Percentiles rank a stretch among this genome's conserved stretches.
These are phyloP conservation scores for Penicillium lividum DNA, from an alignment of 495 filamentous ascomycete genomes.

Conservation along the genomic window DNA sequence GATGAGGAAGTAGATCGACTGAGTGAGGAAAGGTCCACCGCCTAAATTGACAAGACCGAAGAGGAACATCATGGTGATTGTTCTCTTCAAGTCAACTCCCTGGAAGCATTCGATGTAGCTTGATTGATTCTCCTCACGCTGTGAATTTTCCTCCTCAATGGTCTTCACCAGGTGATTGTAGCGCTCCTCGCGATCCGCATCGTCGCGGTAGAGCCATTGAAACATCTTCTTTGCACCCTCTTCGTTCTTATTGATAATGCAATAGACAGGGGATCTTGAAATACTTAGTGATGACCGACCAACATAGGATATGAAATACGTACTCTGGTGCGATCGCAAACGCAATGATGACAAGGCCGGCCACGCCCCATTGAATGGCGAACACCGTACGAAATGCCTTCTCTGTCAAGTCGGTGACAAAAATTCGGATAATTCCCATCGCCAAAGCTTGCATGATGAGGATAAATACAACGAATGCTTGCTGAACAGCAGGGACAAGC, in stretches of 20 bases:
- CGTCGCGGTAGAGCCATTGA: slow-evolving; percentile 12
- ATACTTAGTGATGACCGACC: neutral
- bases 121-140: slow-evolving; percentile 15
- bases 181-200: slow-evolving; percentile 15
- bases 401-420: slow-evolving; percentile 22
- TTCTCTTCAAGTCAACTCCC: slow-evolving; percentile 27
- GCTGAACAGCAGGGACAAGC: slow-evolving; percentile 22
- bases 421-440: slow-evolving; percentile 28
- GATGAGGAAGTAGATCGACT: slow-evolving; percentile 32
- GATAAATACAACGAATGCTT: slow-evolving; percentile 27
- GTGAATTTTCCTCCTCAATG: slow-evolving; percentile 21
- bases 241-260: slow-evolving; percentile 3
- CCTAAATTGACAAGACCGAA: slow-evolving; percentile 23
- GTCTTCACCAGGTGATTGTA: slow-evolving; percentile 19
- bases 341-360: slow-evolving; percentile 13
- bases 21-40: slow-evolving; percentile 24
- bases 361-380: slow-evolving; percentile 23
- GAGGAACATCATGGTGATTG: slow-evolving; percentile 27
- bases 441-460: slow-evolving; percentile 28
- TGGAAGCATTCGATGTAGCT: slow-evolving; percentile 25
- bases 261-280: neutral
- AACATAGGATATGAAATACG: slow-evolving; percentile 3
- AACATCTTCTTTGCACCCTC: slow-evolving; percentile 14
- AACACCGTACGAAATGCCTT: slow-evolving; percentile 18
- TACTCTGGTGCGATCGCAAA: slow-evolving; percentile 23